Evolutionary conservation across 208 protist species (phyloP), one percentile per base, ranked within the genome.

Genomic region (Trypanosoma avium): DNA sequence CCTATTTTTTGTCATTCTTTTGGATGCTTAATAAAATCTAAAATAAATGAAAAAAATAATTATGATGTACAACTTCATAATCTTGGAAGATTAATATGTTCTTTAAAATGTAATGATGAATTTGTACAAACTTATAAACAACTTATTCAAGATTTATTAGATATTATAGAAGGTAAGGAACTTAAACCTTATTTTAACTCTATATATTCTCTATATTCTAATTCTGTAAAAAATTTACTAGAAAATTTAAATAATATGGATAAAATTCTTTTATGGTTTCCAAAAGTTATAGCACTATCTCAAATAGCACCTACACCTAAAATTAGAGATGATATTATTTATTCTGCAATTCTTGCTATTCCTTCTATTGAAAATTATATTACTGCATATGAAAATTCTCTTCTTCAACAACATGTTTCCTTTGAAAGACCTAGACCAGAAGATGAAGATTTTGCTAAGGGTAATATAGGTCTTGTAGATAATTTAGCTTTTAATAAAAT

Each of bases 311-410:
- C 32, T 21, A 63, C 42, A 30, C 64, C 64, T 0, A 40, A 22
- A 38, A 47, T n/a, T 46, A 61, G 64, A 36, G 64, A 70, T 29
- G 36, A 45, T 21, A 45, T 33, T 7, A 46, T 70, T 21, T 29
- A 21, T n/a, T 4, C 53, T 35, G 54, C 56, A 33, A 17, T 70
- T 24, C 32, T 58, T 47, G 45, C 56, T n/a, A 22, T 70, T 55
- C 35, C 64, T 29, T 62, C 36, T 52, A 55, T 70, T 48, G 54
- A 70, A 17, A 19, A 38, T 8, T 70, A 70, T 38, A 26, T 70
- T 26, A 36, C 10, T 22, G 35, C 33, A 4, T 66, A 35, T 30
- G 67, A 73, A 26, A 22, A 45, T n/a, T 36, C 53, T 7, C 6
- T 66, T 43, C 13, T 67, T 12, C 67, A 64, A 8, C 48, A 57